Evolutionary conservation across 352 stramenopile species (phyloP).

Genomic region (Phytophthora uliginosa): DNA sequence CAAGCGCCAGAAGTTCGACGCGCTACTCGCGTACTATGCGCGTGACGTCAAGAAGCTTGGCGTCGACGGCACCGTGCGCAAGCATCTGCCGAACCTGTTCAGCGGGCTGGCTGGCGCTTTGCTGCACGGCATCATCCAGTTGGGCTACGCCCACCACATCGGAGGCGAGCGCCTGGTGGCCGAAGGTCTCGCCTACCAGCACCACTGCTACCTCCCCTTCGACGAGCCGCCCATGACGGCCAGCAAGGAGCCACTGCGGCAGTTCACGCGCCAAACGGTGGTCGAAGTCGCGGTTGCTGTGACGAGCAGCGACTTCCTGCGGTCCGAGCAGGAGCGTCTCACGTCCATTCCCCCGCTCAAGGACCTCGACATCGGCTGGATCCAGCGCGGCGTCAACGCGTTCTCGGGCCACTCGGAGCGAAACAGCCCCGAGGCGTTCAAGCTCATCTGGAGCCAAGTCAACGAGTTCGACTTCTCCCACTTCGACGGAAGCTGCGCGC

Average conservation of each 20-base stretch:
- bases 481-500: constrained; percentile 34
- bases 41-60: constrained; percentile 37
- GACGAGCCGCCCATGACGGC: constrained; percentile 29
- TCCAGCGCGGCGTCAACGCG: constrained; percentile 43
- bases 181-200: constrained; percentile 49
- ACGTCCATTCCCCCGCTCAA: constrained; percentile 29
- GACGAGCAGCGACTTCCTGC: constrained; percentile 35
- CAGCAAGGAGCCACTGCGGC: constrained; percentile 17
- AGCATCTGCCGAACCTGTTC: constrained; percentile 41
- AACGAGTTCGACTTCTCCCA: constrained; percentile 39
- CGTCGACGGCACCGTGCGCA: constrained; percentile 39
- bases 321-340: constrained; percentile 33
- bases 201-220: constrained; percentile 48
- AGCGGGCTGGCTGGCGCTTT: constrained; percentile 45
- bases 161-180: constrained; percentile 43
- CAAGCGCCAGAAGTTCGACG: constrained; percentile 41
- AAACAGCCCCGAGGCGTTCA: constrained; percentile 36
- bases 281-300: constrained; percentile 29
- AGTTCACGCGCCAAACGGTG: constrained; percentile 36
- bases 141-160: constrained; percentile 53
- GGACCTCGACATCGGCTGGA: constrained; percentile 40
- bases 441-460: constrained; percentile 34
- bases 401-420: constrained; percentile 37
- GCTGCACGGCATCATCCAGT: constrained; percentile 55
- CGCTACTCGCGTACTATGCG: constrained; percentile 39